Conservation (phyloP, 805 yeast genomes). For the Hanseniaspora mollemarum region DNA sequence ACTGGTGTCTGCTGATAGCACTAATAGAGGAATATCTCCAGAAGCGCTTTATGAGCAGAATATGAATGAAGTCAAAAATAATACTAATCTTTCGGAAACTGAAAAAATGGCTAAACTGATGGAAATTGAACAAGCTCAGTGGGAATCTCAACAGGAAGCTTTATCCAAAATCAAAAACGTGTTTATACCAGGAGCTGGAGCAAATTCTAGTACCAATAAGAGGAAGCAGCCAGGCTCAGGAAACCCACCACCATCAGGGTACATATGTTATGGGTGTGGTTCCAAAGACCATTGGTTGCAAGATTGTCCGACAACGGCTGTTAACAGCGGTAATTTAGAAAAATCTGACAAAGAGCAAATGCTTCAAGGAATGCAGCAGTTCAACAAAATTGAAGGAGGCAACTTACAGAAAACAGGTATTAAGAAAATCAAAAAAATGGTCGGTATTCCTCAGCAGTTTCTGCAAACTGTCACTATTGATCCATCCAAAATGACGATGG, state of each 20-base stretch:
- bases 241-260: constrained; percentile 76
- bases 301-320: constrained; percentile 55
- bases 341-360: constrained; percentile 41
- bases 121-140: constrained; percentile 81
- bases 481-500: constrained; percentile 47
- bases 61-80: constrained; percentile 21
- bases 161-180: constrained; percentile 62
- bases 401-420: constrained; percentile 15
- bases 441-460: constrained; percentile 94
- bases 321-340: constrained; percentile 42
- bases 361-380: constrained; percentile 53
- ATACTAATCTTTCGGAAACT: constrained; percentile 55
- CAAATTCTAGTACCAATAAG: constrained; percentile 28
- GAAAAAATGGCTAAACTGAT: constrained; percentile 85
- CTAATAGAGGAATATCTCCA: constrained; percentile 20
- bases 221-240: constrained; percentile 8
- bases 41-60: constrained; percentile 17
- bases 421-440: constrained; percentile 76
- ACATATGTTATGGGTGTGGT: constrained; percentile 93
- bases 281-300: constrained; percentile 92
- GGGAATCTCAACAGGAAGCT: constrained; percentile 89
- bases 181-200: constrained; percentile 34
- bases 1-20: constrained; percentile 12
- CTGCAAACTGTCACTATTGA: constrained; percentile 62
- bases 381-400: constrained; percentile 15